phyloP scores from a whole-genome alignment of 2,329 filamentous ascomycete species.

The Monilinia aucupariae region DNA sequence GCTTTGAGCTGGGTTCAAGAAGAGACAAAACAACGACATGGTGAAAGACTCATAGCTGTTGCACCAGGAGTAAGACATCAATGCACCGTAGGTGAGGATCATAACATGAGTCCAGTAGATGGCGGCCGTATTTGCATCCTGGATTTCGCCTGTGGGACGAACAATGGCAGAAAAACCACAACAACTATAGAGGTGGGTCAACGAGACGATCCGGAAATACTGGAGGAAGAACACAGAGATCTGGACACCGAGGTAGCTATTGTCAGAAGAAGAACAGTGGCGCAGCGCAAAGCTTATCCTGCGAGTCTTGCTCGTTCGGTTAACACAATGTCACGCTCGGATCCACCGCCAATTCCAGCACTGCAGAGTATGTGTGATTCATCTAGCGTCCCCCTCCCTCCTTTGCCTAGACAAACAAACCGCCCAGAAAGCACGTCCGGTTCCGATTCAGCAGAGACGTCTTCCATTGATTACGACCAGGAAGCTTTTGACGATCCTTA shows the following conservation, averaged over 20 bases:
- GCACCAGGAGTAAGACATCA: constrained; percentile 62
- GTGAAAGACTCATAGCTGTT: constrained; percentile 61
- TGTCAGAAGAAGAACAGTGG: constrained; percentile 67
- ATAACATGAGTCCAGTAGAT: constrained; percentile 70
- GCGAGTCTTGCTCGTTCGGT: constrained; percentile 46
- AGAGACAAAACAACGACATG: constrained; percentile 43
- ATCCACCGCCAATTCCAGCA: constrained; percentile 28
- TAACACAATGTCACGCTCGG: constrained; percentile 37
- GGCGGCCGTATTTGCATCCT: constrained; percentile 67
- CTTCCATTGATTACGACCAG: constrained; percentile 35
- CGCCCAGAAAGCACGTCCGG: constrained; percentile 22
- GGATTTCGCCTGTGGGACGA: constrained; percentile 63
- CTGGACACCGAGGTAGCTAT: constrained; percentile 75
- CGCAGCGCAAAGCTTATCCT: constrained; percentile 50
- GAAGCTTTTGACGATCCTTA: constrained; percentile 65
- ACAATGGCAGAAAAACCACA: constrained; percentile 51
- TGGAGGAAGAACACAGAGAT: constrained; percentile 69
- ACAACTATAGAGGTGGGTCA: constrained; percentile 68
- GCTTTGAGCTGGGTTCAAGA: constrained; percentile 67
- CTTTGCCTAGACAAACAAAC: constrained; percentile 22
- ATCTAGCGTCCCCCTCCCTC: constrained; percentile 21
- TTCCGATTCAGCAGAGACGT: constrained; percentile 24
- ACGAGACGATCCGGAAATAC: constrained; percentile 57
- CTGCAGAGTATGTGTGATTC: constrained; percentile 22
- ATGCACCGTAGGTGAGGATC: constrained; percentile 55